Percentiles rank a stretch among this genome's conserved stretches.
Evolutionary conservation across 345 rosid species (phyloP).

Genomic region (Sonneratia alba): DNA sequence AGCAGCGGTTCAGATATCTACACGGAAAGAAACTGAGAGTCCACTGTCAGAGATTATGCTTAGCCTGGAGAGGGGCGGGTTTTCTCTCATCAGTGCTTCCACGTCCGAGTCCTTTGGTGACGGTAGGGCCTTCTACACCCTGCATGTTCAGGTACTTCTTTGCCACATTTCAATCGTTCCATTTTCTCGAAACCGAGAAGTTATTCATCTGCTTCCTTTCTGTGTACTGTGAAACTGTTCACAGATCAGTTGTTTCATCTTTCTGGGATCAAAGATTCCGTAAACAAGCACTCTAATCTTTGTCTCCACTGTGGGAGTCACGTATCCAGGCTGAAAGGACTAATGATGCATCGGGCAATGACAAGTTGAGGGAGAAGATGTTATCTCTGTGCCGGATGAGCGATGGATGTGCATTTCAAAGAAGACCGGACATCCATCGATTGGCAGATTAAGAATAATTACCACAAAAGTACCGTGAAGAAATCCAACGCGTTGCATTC

Average conservation of each 20-base stretch:
- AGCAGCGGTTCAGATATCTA: conserved; percentile 36
- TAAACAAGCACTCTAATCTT: not conserved
- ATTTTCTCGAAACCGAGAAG: too few species aligned
- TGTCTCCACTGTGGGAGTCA: not conserved
- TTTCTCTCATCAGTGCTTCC: conserved; percentile 35
- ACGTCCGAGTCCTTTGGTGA: conserved; percentile 43
- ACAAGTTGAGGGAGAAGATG: conserved; percentile 1
- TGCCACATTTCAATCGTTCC: too few species aligned
- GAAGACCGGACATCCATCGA: not conserved
- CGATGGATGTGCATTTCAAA: too few species aligned
- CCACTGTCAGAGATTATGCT: conserved; percentile 37
- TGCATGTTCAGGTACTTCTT: conserved; percentile 44
- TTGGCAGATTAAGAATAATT: too few species aligned
- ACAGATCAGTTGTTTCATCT: too few species aligned
- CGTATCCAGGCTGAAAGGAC: not conserved
- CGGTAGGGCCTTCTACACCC: conserved; percentile 31
- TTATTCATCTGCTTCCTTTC: too few species aligned
- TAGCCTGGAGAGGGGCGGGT: conserved; percentile 35
- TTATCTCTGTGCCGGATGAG: not conserved
- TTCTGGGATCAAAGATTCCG: too few species aligned
- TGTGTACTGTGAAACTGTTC: too few species aligned
- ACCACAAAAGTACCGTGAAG: too few species aligned
- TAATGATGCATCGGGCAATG: not conserved
- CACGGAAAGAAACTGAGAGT: not conserved
- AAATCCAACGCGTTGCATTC: too few species aligned